These are phyloP conservation scores for Jackrogersella multiformis DNA, from an alignment of 495 filamentous ascomycete genomes.

Conservation along the genomic window DNA sequence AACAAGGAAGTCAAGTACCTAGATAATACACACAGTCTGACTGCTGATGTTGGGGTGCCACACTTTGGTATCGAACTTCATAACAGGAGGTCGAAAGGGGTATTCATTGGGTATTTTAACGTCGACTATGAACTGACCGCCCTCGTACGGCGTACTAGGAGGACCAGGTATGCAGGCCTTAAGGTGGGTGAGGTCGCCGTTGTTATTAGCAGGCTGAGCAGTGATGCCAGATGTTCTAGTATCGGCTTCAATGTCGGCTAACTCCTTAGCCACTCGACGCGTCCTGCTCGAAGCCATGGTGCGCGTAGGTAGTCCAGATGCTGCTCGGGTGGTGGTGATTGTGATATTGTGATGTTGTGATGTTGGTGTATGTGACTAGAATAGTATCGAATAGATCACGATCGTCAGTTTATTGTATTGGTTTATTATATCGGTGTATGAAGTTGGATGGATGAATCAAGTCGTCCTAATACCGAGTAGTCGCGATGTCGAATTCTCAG, in stretches of 20 bases:
- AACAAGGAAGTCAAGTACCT: not conserved
- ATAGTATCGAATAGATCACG: not conserved
- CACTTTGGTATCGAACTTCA: conserved; percentile 94
- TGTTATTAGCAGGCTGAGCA: conserved; percentile 68
- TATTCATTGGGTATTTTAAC: conserved; percentile 90
- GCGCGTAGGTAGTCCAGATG: conserved; percentile 14
- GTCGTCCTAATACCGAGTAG: too few relatives aligned
- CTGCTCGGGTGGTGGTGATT: not conserved
- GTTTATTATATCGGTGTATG: not conserved
- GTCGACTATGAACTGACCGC: conserved; percentile 83
- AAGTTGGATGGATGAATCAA: too few relatives aligned
- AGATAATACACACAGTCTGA: conserved; percentile 77
- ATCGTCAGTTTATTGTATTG: not conserved
- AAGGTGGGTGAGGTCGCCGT: conserved; percentile 83
- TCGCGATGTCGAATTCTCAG: not conserved
- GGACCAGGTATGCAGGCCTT: conserved; percentile 86
- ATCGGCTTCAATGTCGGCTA: conserved; percentile 85
- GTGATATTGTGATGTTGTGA: too few relatives aligned
- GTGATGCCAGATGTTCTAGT: conserved; percentile 72
- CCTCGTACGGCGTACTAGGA: conserved; percentile 93
- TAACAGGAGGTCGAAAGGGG: conserved; percentile 89
- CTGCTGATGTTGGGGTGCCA: conserved; percentile 99
- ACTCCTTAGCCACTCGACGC: conserved; percentile 90
- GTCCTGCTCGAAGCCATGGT: conserved; percentile 82
- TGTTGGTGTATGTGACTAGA: too few relatives aligned